Evolutionary conservation across 495 filamentous ascomycete species (phyloP).

Genomic region (Thermothielavioides terrestris): DNA sequence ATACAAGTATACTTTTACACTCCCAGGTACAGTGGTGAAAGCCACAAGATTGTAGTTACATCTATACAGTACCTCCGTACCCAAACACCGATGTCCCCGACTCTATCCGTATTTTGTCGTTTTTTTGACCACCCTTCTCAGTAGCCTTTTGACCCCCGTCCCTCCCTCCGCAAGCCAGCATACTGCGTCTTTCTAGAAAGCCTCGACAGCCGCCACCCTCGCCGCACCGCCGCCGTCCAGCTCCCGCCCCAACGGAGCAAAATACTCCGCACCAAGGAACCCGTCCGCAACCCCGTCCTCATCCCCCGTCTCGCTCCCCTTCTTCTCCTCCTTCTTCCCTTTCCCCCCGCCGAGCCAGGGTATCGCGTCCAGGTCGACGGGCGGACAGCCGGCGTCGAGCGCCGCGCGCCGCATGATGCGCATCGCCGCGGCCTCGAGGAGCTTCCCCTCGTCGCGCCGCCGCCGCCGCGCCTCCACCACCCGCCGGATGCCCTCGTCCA

Average conservation of each 20-base stretch:
- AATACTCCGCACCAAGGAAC: not conserved
- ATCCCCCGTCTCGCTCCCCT: not conserved
- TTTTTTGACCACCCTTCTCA: too few species aligned
- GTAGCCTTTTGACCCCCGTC: too few species aligned
- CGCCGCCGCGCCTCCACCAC: constrained; percentile 4
- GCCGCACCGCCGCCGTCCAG: not conserved
- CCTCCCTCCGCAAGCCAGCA: not conserved
- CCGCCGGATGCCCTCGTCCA: constrained; percentile 10
- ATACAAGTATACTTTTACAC: too few species aligned
- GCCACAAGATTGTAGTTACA: too few species aligned
- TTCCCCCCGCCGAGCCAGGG: constrained; percentile 13
- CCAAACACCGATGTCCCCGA: not conserved
- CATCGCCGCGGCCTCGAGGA: constrained; percentile 12
- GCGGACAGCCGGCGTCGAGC: constrained; percentile 6
- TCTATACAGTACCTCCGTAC: not conserved
- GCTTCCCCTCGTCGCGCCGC: constrained; percentile 12
- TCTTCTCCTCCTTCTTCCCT: not conserved
- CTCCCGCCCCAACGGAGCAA: not conserved
- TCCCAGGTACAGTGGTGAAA: too few species aligned
- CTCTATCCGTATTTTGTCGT: too few species aligned
- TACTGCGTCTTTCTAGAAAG: not conserved
- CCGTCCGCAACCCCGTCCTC: not conserved
- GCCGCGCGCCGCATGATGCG: constrained; percentile 24
- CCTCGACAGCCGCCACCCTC: not conserved
- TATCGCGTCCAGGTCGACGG: constrained; percentile 18